Conservation (phyloP, 139 green algal species). For the Astrephomene gubernaculifera region DNA sequence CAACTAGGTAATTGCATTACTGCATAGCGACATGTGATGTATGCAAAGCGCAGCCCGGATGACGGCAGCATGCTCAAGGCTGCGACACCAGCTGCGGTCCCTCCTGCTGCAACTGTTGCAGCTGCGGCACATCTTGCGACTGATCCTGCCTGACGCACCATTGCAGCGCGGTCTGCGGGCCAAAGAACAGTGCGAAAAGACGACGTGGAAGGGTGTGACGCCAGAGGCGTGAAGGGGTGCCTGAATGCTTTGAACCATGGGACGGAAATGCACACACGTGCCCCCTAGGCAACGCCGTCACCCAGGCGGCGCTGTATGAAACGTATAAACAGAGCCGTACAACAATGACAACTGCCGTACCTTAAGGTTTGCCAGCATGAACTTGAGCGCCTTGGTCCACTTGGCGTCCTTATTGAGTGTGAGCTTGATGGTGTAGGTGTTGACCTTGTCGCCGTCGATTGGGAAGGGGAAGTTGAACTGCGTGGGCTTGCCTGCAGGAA, state of each 20-base stretch:
- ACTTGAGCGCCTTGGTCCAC: constrained; percentile 97
- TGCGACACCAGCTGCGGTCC: constrained; percentile 25
- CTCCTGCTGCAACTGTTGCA: constrained; percentile 48
- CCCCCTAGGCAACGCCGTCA: too few species aligned
- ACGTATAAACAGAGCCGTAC: too few species aligned
- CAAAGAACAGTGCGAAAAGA: background rate
- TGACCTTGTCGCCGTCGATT: constrained; percentile 91
- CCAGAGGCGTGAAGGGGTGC: too few species aligned
- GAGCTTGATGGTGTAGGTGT: constrained; percentile 84
- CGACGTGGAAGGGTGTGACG: too few species aligned
- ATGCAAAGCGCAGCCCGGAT: too few species aligned
- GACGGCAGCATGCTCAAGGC: constrained; percentile 22
- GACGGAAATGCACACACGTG: too few species aligned
- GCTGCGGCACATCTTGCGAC: constrained; percentile 1
- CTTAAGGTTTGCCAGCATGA: constrained; percentile 84
- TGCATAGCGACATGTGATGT: too few species aligned
- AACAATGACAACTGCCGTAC: too few species aligned
- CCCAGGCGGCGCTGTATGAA: too few species aligned
- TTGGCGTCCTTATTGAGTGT: constrained; percentile 87
- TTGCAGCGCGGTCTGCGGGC: constrained; percentile 71
- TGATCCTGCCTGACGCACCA: constrained; percentile 43
- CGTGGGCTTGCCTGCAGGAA: constrained; percentile 13
- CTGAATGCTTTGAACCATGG: too few species aligned
- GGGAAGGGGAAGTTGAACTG: constrained; percentile 87
- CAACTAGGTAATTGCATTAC: too few species aligned